A percentile compares a stretch with the other conserved stretches of the same genome.
phyloP scores from a whole-genome alignment of 2,329 filamentous ascomycete species.

The Curvularia sp. region DNA sequence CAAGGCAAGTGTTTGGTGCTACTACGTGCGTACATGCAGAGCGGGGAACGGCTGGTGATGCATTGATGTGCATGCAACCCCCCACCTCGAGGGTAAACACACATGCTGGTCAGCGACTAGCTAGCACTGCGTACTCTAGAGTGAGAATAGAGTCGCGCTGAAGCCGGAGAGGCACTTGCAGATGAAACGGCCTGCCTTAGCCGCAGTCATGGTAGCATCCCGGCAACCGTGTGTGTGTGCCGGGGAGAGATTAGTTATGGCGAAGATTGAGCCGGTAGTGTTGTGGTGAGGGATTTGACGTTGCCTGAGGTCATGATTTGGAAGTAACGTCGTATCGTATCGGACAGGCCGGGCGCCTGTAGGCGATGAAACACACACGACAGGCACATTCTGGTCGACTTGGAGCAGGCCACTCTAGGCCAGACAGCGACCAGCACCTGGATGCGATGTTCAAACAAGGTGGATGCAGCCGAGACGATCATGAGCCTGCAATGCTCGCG shows the following conservation, averaged over 20 bases:
- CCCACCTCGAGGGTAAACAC: conserved; percentile 9
- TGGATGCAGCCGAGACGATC: conserved; percentile 22
- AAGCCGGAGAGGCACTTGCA: conserved; percentile 1
- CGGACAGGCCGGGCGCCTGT: conserved; percentile 8
- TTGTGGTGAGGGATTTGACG: conserved; percentile 13
- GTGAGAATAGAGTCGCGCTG: background rate
- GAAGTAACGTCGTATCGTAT: conserved; percentile 10
- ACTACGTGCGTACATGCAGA: conserved; percentile 4
- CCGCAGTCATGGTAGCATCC: conserved; percentile 12
- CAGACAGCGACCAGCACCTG: background rate
- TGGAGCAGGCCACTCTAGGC: background rate
- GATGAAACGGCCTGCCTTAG: conserved; percentile 9
- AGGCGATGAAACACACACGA: conserved; percentile 6
- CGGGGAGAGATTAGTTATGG: conserved; percentile 9
- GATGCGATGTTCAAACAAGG: conserved; percentile 10
- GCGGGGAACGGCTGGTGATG: conserved; percentile 23
- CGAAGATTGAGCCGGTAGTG: conserved; percentile 9
- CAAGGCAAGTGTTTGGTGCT: conserved; percentile 13
- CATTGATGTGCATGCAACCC: conserved; percentile 18
- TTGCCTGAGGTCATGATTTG: conserved; percentile 18
- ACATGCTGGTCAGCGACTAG: background rate
- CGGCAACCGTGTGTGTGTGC: conserved; percentile 5
- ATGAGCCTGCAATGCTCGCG: conserved; percentile 18
- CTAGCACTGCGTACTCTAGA: background rate
- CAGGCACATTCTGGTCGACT: background rate